Evolutionary conservation across 2,329 filamentous ascomycete genomes (phyloP).

Genomic region (Sordariomycetes sp.): DNA sequence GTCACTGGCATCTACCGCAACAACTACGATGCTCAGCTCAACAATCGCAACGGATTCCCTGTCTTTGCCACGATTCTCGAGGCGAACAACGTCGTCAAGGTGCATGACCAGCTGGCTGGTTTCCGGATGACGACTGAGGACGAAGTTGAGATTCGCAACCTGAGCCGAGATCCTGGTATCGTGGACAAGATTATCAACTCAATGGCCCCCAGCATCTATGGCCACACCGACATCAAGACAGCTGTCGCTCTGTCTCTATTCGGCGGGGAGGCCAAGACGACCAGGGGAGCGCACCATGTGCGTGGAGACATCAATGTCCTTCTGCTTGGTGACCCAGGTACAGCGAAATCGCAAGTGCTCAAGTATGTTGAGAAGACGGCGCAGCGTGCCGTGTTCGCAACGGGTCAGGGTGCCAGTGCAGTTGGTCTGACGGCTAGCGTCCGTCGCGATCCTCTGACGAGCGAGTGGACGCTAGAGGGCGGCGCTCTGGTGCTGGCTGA

Average conservation of each 20-base stretch:
- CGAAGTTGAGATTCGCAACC: conserved; percentile 76
- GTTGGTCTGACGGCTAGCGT: conserved; percentile 97
- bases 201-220: conserved; percentile 95
- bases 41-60: conserved; percentile 97
- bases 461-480: conserved; percentile 95
- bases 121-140: conserved; percentile 95
- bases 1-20: conserved; percentile 96
- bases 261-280: conserved; percentile 84
- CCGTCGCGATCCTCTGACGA: conserved; percentile 86
- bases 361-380: conserved; percentile 98
- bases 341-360: conserved; percentile 92
- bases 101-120: conserved; percentile 93
- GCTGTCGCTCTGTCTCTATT: conserved; percentile 91
- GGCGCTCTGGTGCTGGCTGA: conserved; percentile 93
- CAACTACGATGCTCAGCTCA: conserved; percentile 94
- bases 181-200: conserved; percentile 88
- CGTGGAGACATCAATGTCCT: conserved; percentile 98
- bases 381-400: conserved; percentile 93
- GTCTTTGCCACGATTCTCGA: conserved; percentile 97
- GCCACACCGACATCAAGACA: conserved; percentile 94
- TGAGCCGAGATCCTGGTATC: conserved; percentile 85
- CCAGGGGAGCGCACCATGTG: conserved; percentile 82
- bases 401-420: conserved; percentile 91
- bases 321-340: conserved; percentile 92
- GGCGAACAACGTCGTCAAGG: conserved; percentile 94